Percentiles rank a stretch among this genome's conserved stretches.
phyloP scores from a whole-genome alignment of 257 asterid genomes.

The Solanum phureja region DNA sequence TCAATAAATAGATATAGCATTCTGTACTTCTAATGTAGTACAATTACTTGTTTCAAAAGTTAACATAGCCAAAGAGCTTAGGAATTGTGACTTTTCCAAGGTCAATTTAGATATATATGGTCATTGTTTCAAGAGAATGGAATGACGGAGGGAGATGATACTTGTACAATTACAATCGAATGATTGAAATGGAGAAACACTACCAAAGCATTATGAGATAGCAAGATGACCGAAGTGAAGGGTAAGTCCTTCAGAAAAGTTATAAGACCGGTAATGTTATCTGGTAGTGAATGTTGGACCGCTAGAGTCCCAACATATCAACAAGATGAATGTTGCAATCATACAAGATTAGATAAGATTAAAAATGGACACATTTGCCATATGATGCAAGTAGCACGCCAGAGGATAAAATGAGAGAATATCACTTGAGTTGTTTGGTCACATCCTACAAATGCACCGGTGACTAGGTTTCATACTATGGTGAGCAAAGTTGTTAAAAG shows the following conservation, averaged over 20 bases:
- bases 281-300: background rate
- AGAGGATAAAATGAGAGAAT: background rate
- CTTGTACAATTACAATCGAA: background rate
- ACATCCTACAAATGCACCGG: background rate
- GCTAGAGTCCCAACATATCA: background rate
- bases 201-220: background rate
- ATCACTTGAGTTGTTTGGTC: background rate
- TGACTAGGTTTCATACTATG: background rate
- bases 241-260: background rate
- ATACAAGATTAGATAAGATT: background rate
- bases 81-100: background rate
- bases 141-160: background rate
- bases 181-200: background rate
- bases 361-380: background rate
- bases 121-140: background rate
- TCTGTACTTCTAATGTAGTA: background rate
- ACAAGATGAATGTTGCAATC: background rate
- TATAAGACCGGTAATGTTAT: background rate
- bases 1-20: background rate
- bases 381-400: background rate
- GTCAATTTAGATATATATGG: background rate
- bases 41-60: background rate
- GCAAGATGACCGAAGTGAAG: background rate
- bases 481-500: background rate
- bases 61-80: background rate